Percentiles rank a stretch among this genome's conserved stretches.
Conservation (phyloP, 2,329 filamentous ascomycete species). For the Neurospora sp. region DNA sequence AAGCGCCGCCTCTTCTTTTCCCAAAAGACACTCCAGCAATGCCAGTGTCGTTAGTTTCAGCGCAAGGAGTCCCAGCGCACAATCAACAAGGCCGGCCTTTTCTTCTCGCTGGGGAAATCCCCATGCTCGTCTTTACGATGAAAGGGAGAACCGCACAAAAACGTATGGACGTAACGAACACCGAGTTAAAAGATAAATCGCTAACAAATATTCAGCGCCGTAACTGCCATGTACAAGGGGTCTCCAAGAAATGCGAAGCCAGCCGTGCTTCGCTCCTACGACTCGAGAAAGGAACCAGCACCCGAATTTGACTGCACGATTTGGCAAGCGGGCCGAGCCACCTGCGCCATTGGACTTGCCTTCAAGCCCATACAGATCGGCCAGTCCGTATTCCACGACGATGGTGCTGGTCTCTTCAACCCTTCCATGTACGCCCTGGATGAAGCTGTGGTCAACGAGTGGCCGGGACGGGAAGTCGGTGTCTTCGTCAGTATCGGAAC, state of each 20-base stretch:
- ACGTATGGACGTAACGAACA: conserved; percentile 36
- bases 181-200: too few relatives aligned
- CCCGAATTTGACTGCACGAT: conserved; percentile 92
- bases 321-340: conserved; percentile 96
- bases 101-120: conserved; percentile 65
- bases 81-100: conserved; percentile 43
- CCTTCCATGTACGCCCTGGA: conserved; percentile 78
- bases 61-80: conserved; percentile 50
- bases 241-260: conserved; percentile 59
- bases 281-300: conserved; percentile 82
- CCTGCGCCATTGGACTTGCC: conserved; percentile 77
- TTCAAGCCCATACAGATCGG: conserved; percentile 96
- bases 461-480: conserved; percentile 86
- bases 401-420: conserved; percentile 86
- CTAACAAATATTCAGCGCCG: conserved; percentile 50
- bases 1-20: conserved; percentile 27
- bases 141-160: conserved; percentile 75
- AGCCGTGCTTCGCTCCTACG: conserved; percentile 81
- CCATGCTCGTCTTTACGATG: conserved; percentile 80
- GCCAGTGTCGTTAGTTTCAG: conserved; percentile 78
- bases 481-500: conserved; percentile 94
- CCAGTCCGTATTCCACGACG: conserved; percentile 88
- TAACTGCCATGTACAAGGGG: conserved; percentile 86
- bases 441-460: conserved; percentile 86
- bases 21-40: conserved; percentile 62